Evolutionary conservation across 768 basidiomycete species (phyloP).

Genomic region (Hortiboletus flavorubellus): DNA sequence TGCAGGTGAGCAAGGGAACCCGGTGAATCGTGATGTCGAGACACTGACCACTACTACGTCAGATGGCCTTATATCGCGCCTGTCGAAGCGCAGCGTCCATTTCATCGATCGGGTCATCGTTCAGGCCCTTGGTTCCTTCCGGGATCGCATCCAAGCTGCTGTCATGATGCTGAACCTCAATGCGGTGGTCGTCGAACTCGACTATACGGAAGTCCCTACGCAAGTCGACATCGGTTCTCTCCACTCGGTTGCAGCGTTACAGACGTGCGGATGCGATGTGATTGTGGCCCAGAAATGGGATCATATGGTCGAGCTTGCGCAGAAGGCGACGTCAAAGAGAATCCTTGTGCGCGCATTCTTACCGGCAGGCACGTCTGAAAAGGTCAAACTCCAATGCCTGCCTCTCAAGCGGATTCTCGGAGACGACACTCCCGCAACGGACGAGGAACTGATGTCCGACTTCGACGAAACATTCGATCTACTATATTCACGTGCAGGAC

Average conservation of each 20-base stretch:
- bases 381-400: slow-evolving; percentile 25
- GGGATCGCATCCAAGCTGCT: slow-evolving; percentile 16
- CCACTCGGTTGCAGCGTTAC: slow-evolving; percentile 3
- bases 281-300: slow-evolving; percentile 24
- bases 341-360: slow-evolving; percentile 30
- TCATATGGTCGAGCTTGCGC: slow-evolving; percentile 28
- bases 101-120: slow-evolving; percentile 26
- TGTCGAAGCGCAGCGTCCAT: slow-evolving; percentile 21
- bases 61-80: slow-evolving; percentile 22
- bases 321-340: slow-evolving; percentile 16
- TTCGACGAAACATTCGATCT: slow-evolving; percentile 23
- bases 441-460: slow-evolving; percentile 18
- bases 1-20: slow-evolving; percentile 15
- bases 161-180: background rate
- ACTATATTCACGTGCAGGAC: slow-evolving; percentile 22
- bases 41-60: background rate
- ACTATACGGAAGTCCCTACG: slow-evolving; percentile 23
- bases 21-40: background rate
- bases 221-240: slow-evolving; percentile 17
- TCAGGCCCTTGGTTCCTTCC: slow-evolving; percentile 16
- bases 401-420: slow-evolving; percentile 19
- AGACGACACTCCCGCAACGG: slow-evolving; percentile 1
- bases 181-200: slow-evolving; percentile 24
- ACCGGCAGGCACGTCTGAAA: slow-evolving; percentile 23
- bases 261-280: slow-evolving; percentile 23